Evolutionary conservation across 78 protist species (phyloP).

Genomic region (Dictyostelium discoideum): dicty_2.7 NC_007091.3:3257001-3257500

Average conservation of each 20-base stretch:
- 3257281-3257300: conserved; percentile 25
- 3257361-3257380: not conserved
- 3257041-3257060: conserved; percentile 62
- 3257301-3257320: conserved; percentile 1
- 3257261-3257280: not conserved
- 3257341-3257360: not conserved
- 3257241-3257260: not conserved
- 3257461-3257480: not conserved
- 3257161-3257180: conserved; percentile 46
- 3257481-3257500: conserved; percentile 22
- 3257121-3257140: conserved; percentile 29
- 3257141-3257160: conserved; percentile 67
- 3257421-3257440: conserved; percentile 46
- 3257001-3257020: conserved; percentile 57
- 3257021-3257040: conserved; percentile 35
- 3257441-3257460: conserved; percentile 8
- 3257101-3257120: conserved; percentile 39
- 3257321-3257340: not conserved
- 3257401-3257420: not conserved
- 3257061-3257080: conserved; percentile 51
- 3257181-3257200: conserved; percentile 62
- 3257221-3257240: conserved; percentile 21
- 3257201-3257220: conserved; percentile 9
- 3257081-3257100: conserved; percentile 53
- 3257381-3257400: not conserved